phyloP scores from a whole-genome alignment of 2,329 filamentous ascomycete genomes.

The Sclerotinia glacialis region DNA sequence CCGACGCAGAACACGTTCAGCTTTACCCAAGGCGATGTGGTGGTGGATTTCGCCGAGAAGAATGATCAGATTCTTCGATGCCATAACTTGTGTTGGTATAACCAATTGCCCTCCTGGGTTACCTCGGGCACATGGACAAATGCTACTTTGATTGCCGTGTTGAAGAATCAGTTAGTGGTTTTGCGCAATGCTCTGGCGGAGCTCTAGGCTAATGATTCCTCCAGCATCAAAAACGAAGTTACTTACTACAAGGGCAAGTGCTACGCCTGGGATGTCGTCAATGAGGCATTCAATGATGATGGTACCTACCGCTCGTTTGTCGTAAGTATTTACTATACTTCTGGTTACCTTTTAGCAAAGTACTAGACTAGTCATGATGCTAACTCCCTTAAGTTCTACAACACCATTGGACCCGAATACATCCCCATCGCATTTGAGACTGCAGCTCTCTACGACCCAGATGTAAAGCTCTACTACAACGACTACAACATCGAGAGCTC shows the following conservation, averaged over 20 bases:
- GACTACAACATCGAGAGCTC: constrained; percentile 62
- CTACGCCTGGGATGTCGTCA: constrained; percentile 65
- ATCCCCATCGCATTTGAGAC: constrained; percentile 41
- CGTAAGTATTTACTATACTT: constrained; percentile 48
- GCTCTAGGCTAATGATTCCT: not conserved
- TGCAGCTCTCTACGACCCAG: constrained; percentile 32
- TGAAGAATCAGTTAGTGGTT: constrained; percentile 50
- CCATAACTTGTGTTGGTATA: constrained; percentile 55
- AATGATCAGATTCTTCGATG: constrained; percentile 58
- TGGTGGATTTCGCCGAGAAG: constrained; percentile 47
- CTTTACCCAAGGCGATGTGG: constrained; percentile 56
- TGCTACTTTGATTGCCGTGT: constrained; percentile 52
- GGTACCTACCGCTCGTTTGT: constrained; percentile 52
- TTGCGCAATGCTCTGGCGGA: too few species aligned
- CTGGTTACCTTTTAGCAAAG: constrained; percentile 28
- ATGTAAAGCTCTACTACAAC: constrained; percentile 44
- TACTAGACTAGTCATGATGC: not conserved
- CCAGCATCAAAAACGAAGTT: constrained; percentile 53
- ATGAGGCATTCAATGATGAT: constrained; percentile 60
- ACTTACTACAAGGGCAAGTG: constrained; percentile 59
- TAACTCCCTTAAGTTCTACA: constrained; percentile 12
- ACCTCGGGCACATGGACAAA: constrained; percentile 53
- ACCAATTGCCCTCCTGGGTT: constrained; percentile 54
- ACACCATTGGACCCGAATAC: constrained; percentile 51
- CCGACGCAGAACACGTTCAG: constrained; percentile 54